Evolutionary conservation across 306 rosid genomes (phyloP).

Genomic region (Cicer yamashitae): DNA sequence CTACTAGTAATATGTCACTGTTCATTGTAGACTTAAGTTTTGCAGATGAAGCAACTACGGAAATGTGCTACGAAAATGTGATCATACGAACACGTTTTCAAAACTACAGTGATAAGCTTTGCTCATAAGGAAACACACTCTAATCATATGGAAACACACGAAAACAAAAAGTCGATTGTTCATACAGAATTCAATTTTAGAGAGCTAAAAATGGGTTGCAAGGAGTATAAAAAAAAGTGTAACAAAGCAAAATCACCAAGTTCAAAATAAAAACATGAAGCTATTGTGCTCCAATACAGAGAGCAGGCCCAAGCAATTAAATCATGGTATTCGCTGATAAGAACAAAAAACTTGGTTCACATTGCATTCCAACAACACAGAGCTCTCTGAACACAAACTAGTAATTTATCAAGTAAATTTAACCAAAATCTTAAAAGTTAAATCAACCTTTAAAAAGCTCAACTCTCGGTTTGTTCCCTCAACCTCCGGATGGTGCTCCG

Average conservation of each 20-base stretch:
- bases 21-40: no score
- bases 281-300: not conserved
- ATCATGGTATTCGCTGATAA: not conserved
- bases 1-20: no score
- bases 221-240: no score
- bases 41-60: no score
- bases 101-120: no score
- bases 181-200: no score
- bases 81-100: no score
- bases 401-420: not conserved
- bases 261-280: not conserved
- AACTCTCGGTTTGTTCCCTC: conserved; percentile 87
- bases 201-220: no score
- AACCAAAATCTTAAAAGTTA: conserved; percentile 25
- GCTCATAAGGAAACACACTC: no score
- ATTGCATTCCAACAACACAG: not conserved
- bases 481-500: conserved; percentile 82
- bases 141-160: no score
- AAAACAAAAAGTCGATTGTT: no score
- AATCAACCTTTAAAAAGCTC: conserved; percentile 31
- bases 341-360: conserved; percentile 11
- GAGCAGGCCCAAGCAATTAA: not conserved
- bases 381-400: conserved; percentile 3
- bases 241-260: not conserved
- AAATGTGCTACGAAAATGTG: no score